Evolutionary conservation across 129 eudicot genomes (phyloP).

Genomic region (Scalesia atractyloides): DNA sequence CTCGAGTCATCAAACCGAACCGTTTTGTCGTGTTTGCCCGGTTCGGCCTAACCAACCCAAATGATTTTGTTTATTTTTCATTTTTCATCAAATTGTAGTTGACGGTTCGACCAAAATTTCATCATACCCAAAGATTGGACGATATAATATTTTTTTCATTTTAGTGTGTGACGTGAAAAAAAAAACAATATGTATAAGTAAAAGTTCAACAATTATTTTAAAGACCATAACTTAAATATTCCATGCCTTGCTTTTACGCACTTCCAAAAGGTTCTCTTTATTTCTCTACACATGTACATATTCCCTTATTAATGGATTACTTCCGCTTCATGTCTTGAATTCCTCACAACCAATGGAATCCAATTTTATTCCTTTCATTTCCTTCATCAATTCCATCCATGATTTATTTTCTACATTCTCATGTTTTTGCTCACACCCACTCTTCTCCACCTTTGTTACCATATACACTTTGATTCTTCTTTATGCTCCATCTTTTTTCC

Average conservation of each 20-base stretch:
- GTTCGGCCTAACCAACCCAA: too few relatives aligned
- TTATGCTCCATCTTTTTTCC: slow-evolving; percentile 57
- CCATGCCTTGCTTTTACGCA: slow-evolving; percentile 46
- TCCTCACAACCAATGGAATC: slow-evolving; percentile 24
- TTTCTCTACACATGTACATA: neutral
- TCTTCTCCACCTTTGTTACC: slow-evolving; percentile 58
- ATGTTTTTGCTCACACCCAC: slow-evolving; percentile 45
- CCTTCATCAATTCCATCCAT: slow-evolving; percentile 16
- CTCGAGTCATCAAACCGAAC: too few relatives aligned
- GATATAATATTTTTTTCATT: too few relatives aligned
- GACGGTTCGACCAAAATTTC: neutral
- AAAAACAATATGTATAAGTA: neutral
- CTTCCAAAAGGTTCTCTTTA: slow-evolving; percentile 30
- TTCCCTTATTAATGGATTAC: slow-evolving; percentile 21
- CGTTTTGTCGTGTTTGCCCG: too few relatives aligned
- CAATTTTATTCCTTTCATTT: slow-evolving; percentile 15
- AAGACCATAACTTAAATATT: slow-evolving; percentile 23
- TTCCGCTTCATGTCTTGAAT: slow-evolving; percentile 19
- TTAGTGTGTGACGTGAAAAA: too few relatives aligned
- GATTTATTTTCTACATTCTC: slow-evolving; percentile 1
- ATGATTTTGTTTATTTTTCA: too few relatives aligned
- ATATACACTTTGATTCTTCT: slow-evolving; percentile 59
- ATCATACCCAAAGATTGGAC: neutral
- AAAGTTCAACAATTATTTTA: neutral
- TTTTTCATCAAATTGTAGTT: too few relatives aligned